Base-by-base conservation (phyloP, 2,329 filamentous ascomycete genomes). In the Alternaria dauci region DNA sequence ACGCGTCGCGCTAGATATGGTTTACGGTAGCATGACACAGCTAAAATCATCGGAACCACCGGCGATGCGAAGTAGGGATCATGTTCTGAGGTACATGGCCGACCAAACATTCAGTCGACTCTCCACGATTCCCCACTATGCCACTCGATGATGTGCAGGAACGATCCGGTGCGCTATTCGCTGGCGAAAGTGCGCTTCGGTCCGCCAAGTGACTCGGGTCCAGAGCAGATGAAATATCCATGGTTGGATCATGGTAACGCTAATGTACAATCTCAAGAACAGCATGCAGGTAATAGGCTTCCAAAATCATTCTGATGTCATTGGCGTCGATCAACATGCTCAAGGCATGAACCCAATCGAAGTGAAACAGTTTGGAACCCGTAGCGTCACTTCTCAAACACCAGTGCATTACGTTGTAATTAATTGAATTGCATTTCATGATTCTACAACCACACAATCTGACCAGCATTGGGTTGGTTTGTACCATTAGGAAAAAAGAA, bases 371-470 rank as follows among this genome's bases (percentile, higher is more conserved):
- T 4, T 36, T 12, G 20, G 23, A 12, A n/a, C 20, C 12, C 3
- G 16, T n/a, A 18, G 4, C 16, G 23, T 25, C 14, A 50, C 20
- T 38, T 38, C 30, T n/a, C 14, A 8, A 12, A 42, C 4, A 38
- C 34, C 18, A 36, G 3, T 18, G 20, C 46, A 6, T 18, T 39
- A 20, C 12, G 36, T 26, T 52, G 32, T 41, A 47, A 58, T 62
- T 53, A 64, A 30, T 43, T 58, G 34, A 55, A 58, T 58, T 64
- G 58, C 38, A 61, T 65, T 44, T 68, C 66, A 65, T 68, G 58
- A 58, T 38, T 65, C 61, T 68, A 65, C 63, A 70, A 65, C 61
- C 59, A 63, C 50, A 63, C 55, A 42, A 43, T 52, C 52, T 58
- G 52, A 48, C 61, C 61, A 62, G 59, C 51, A 34, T 56, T 56